Base-by-base conservation (phyloP, 345 rosid species). In the Leavenworthia alabamica region DNA sequence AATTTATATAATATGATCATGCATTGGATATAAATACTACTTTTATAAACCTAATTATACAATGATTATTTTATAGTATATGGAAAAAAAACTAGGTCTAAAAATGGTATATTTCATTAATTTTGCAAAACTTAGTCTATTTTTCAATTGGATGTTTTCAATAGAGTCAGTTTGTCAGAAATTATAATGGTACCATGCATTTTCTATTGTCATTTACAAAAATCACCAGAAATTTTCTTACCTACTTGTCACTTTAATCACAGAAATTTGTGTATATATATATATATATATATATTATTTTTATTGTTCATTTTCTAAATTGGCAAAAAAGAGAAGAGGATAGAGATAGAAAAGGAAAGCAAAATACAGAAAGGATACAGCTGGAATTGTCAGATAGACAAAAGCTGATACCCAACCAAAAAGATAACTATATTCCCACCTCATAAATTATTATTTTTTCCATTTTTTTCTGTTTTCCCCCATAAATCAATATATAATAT, bases 331-430 rank as follows among this genome's bases (percentile, higher is more conserved):
- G 2, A 12, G 2, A 1, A 3, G 19, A 27, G 7, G 4, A 62
- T 57, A 62, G 14, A 45, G 57, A 31, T 17, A 29, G 68, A 62
- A 62, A 62, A 52, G 57, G 36, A 62, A 62, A 27, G 27, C 44
- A 15, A 52, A 55, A 62, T 32, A 62, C 69, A 70, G 59, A 70
- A 56, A 70, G 74, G 47, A 47, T 22, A 43, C 64, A 70, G 74
- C 64, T 62, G 64, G 69, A 41, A 2, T 28, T 62, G 74, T 70
- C 53, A 56, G 69, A 70, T 64, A 63, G 58, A 56, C 66, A 68
- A 68, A 59, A 67, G 52, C 44, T 67, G 51, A 49, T 4, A 24
- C 13, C 53, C 44, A 68, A 50, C 64, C 0, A 50, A 17, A 50
- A 51, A 42, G 47, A 68, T 41, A 59, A 41, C 72, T 35, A 54